Evolutionary conservation across 2,329 filamentous ascomycete genomes (phyloP).

Genomic region (Gliomastix tumulicola): DNA sequence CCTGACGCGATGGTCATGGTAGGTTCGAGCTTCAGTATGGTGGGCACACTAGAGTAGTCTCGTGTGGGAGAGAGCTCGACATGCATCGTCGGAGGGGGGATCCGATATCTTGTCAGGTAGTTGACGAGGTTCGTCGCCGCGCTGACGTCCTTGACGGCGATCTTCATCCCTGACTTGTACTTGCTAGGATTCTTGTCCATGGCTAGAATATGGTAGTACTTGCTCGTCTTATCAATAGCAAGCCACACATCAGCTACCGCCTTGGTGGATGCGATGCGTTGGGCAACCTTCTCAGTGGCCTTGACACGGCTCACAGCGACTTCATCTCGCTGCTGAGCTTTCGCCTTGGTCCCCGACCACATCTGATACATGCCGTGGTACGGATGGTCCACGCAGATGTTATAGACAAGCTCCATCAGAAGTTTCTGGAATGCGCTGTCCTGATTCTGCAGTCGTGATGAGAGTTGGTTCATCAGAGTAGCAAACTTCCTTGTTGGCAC

Average conservation of each 20-base stretch:
- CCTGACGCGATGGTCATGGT: constrained; percentile 82
- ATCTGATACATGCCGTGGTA: constrained; percentile 98
- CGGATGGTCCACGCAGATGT: constrained; percentile 87
- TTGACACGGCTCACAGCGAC: constrained; percentile 65
- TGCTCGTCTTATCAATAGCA: constrained; percentile 67
- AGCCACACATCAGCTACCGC: constrained; percentile 54
- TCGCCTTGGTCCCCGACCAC: constrained; percentile 71
- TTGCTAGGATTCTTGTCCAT: constrained; percentile 55
- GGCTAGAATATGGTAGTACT: constrained; percentile 57
- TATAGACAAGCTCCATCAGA: constrained; percentile 65
- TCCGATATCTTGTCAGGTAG: constrained; percentile 54
- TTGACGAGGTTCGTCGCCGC: constrained; percentile 58
- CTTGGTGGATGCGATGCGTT: constrained; percentile 48
- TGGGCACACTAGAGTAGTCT: constrained; percentile 71
- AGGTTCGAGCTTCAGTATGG: constrained; percentile 64
- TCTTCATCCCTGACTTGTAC: constrained; percentile 61
- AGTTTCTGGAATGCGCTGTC: constrained; percentile 68
- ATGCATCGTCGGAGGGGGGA: constrained; percentile 86
- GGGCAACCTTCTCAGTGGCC: constrained; percentile 64
- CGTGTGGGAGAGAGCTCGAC: constrained; percentile 66
- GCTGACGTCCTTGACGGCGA: constrained; percentile 55
- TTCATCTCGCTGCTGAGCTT: constrained; percentile 64
- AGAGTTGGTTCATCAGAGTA: constrained; percentile 88
- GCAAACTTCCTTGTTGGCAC: constrained; percentile 93
- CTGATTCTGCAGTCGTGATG: constrained; percentile 77